Evolutionary conservation across 164 flowering plant genomes (phyloP), one percentile per base, ranked within the genome.

Genomic region (Nelumbo lutea): DNA sequence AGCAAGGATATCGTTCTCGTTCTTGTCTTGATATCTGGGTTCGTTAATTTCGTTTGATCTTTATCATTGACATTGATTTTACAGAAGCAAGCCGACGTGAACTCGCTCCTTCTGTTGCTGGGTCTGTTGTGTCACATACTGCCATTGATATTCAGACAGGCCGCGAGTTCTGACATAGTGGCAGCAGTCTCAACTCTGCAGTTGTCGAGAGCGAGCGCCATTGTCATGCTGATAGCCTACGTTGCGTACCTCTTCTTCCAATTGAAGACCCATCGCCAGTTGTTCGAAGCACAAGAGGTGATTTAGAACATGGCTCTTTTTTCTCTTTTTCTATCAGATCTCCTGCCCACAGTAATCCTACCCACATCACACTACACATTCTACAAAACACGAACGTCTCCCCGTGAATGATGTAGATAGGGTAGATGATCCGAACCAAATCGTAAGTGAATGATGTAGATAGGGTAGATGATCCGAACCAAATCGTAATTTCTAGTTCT

Each of bases 81-180:
- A 73, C 93, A 95, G 99, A 90, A 77, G 74, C 97, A 92, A 84
- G 87, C 94, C 0, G 97, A 92, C 56, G 89, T 89, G 70, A 95
- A 89, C 78, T 76, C 86, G 0, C 66, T 85, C n/a, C 76, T 95
- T 41, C 72, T 95, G 79, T 47, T 95, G 50, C 64, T 92, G 71
- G 97, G 76, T 8, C 73, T 90, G 67, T 55, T 92, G 73, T 92
- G 99, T 77, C 89, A 88, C 68, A 39, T 82, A 42, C 68, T 92
- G 68, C 97, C 99, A 2, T 51, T 92, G 86, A 68, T 90, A 77
- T 89, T 86, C 69, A 76, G 70, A 42, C 76, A 72, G 62, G 77
- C 82, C 1, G 84, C 68, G 0, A 67, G 39, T 6, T 40, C 79
- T 0, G 68, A 38, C 1, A 64, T 66, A 6, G 5, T 53, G 6